Evolutionary conservation across 257 asterid genomes (phyloP), one percentile per base, ranked within the genome.

Genomic region (Osmanthus fragrans): DNA sequence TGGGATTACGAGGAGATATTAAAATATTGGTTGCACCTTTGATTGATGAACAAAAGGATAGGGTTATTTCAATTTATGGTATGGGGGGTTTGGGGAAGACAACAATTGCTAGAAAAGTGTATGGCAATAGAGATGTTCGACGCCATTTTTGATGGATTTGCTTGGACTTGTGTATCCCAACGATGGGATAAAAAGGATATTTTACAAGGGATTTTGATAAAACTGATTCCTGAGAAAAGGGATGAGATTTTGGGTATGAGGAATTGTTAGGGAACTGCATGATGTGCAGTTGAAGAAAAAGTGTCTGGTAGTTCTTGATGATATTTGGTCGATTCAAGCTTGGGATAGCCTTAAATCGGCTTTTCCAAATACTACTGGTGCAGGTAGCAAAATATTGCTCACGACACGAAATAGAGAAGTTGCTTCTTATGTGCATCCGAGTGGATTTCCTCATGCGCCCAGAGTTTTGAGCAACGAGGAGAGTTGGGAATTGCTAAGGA

Each of bases 41-140:
- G 76, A 21, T 81, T 12, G 81, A 83, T 19, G 82, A 63, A 9
- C 58, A 77, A 63, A 54, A 29, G 5, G 71, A 74, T 33, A 23
- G 76, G 29, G 84, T 75, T 19, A 60, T 83, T 60, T 81, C 83
- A 7, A 79, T 83, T 32, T 73, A 76, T 42, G 87, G 87, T 16
- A 86, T 86, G 87, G 87, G 87, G 3, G 87, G 89, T 5, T 23
- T 80, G 39, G 89, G 89, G 71, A 86, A 83, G 49, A 83, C 87
- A 21, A 86, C 87, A n/a, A 74, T 86, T 12, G 89, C 87, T 27
- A 70, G 84, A 81, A 81, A 86, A 78, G 40, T 86, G 34, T 86
- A 86, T 40, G 16, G 74, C 39, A 77, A 81, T 29, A 42, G 80
- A 25, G 81, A 30, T 2, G 85, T 85, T 70, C 51, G 86, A 66